Percentiles rank a stretch among this genome's conserved stretches.
These are phyloP conservation scores for Yamadazyma tumulicola DNA, from an alignment of 805 yeast genomes.

Conservation along the genomic window DNA sequence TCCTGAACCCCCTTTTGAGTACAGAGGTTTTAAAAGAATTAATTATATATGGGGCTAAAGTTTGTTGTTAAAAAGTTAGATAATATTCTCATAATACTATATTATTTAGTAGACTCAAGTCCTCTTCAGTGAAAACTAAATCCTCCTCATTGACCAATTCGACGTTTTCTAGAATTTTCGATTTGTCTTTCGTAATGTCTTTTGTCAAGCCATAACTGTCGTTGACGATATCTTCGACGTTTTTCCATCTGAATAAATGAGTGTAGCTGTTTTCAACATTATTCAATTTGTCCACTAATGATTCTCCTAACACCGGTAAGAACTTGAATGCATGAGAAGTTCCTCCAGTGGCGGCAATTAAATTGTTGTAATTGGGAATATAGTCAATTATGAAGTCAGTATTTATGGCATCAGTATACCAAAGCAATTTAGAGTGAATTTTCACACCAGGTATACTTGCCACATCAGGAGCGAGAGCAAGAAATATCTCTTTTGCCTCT, in stretches of 20 bases:
- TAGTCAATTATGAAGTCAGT: constrained; percentile 33
- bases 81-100: too few species aligned
- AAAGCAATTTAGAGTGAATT: constrained; percentile 4
- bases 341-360: constrained; percentile 34
- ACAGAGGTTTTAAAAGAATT: too few species aligned
- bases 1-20: constrained; percentile 22
- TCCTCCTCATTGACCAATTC: constrained; percentile 1
- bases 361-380: constrained; percentile 23
- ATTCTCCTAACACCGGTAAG: constrained; percentile 29
- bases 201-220: constrained; percentile 5
- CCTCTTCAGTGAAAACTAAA: constrained; percentile 3
- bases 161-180: neutral
- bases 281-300: constrained; percentile 3
- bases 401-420: constrained; percentile 15
- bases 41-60: too few species aligned
- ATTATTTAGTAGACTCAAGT: constrained; percentile 1
- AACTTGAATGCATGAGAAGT: constrained; percentile 37
- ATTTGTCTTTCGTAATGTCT: constrained; percentile 4
- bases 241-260: constrained; percentile 8
- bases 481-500: constrained; percentile 2
- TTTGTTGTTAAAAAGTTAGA: too few species aligned
- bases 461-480: constrained; percentile 4
- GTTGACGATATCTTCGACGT: constrained; percentile 2
- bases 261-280: constrained; percentile 4
- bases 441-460: constrained; percentile 1